Conservation (phyloP, 768 basidiomycete species). For the Kwoniella dendrophila region DNA sequence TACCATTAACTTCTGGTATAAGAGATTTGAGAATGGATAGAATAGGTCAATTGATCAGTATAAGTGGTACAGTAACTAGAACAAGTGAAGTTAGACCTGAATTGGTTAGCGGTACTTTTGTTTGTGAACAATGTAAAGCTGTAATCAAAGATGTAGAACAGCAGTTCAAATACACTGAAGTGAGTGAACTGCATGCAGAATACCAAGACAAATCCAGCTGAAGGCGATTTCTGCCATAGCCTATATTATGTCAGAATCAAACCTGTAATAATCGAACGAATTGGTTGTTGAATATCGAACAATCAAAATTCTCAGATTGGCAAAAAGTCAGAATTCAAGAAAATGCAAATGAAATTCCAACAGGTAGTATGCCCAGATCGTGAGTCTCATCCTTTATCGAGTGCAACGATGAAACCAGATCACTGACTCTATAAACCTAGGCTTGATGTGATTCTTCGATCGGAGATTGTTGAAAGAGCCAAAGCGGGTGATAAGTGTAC, state of each 20-base stretch:
- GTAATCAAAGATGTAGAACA: constrained; percentile 92
- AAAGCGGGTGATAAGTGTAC: constrained; percentile 99
- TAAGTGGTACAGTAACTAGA: constrained; percentile 94
- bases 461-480: constrained; percentile 95
- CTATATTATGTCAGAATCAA: constrained; percentile 88
- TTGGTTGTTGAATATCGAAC: constrained; percentile 95
- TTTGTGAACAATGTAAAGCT: constrained; percentile 84
- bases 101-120: constrained; percentile 87
- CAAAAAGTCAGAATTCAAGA: constrained; percentile 99
- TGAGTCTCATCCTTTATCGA: constrained; percentile 34
- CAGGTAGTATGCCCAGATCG: constrained; percentile 91
- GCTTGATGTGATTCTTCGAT: constrained; percentile 90
- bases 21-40: constrained; percentile 88
- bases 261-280: constrained; percentile 85
- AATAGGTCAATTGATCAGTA: constrained; percentile 91
- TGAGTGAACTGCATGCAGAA: constrained; percentile 49
- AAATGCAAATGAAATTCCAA: constrained; percentile 97
- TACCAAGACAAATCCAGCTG: neutral
- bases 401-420: neutral
- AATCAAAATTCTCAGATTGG: constrained; percentile 97
- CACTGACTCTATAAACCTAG: constrained; percentile 57
- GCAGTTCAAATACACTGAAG: constrained; percentile 99
- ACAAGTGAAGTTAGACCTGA: constrained; percentile 98
- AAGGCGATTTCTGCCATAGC: constrained; percentile 60
- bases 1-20: constrained; percentile 91